Conservation (phyloP, 176 grass and related monocot genomes). For the Hordeum marinum region DNA sequence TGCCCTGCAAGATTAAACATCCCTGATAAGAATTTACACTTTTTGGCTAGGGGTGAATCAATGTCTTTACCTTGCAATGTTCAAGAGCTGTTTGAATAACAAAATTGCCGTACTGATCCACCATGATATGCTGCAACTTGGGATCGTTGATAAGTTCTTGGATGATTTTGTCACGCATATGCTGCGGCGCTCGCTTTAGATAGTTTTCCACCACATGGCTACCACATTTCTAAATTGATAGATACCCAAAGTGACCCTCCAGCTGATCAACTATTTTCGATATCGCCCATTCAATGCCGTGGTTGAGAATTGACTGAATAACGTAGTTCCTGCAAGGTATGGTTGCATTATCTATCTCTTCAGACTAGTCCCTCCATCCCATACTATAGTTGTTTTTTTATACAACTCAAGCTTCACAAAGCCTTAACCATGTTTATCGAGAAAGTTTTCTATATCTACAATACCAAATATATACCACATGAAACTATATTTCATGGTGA, state of each 20-base stretch:
- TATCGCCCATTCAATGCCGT: slow-evolving; percentile 50
- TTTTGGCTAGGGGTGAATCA: neutral
- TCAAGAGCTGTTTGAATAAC: slow-evolving; percentile 73
- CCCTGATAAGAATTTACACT: neutral
- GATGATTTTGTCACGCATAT: slow-evolving; percentile 30
- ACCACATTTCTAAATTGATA: slow-evolving; percentile 83
- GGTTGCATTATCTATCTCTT: neutral
- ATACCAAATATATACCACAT: neutral
- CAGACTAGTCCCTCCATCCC: neutral
- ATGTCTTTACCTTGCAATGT: slow-evolving; percentile 41
- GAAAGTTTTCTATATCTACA: neutral
- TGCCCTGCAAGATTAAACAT: slow-evolving; percentile 38
- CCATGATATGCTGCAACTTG: slow-evolving; percentile 39
- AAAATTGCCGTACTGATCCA: slow-evolving; percentile 66
- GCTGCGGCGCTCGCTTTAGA: slow-evolving; percentile 25
- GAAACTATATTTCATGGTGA: neutral
- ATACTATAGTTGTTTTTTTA: no score
- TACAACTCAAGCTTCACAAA: neutral
- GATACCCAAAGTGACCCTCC: slow-evolving; percentile 30
- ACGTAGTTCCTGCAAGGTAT: slow-evolving; percentile 72
- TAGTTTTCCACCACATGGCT: slow-evolving; percentile 85
- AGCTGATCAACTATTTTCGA: slow-evolving; percentile 53
- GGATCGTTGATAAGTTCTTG: slow-evolving; percentile 60
- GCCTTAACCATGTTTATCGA: neutral
- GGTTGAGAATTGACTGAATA: slow-evolving; percentile 68